Base-by-base conservation (phyloP, 352 stramenopile genomes). In the Phytopythium montanum region DNA sequence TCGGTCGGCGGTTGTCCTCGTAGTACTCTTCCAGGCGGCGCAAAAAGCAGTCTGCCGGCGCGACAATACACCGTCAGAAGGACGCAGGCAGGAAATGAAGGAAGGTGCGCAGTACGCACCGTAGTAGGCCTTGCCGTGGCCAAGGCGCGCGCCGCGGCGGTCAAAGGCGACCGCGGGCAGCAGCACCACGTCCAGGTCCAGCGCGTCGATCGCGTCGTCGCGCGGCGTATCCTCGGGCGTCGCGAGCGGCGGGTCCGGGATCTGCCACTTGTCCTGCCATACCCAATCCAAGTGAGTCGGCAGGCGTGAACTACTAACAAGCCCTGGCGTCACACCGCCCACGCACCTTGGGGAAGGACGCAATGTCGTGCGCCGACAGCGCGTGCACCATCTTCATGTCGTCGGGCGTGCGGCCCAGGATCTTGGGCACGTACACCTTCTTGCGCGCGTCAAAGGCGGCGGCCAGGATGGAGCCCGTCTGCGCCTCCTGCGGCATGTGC, bases 401-500 rank as follows among this genome's bases (percentile, higher is more conserved):
- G 25, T 89, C 76, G 14, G 88, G 76, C 21, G 57, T 69, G 19
- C 51, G 62, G 14, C 81, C 78, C 13, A 61, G 85, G 59, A 97
- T 91, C 70, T 97, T 97, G n/a, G 88, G 88, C 44, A 97, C 87
- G 49, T 91, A 95, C 10, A 97, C 80, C 51, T 80, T 85, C 67
- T 93, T 96, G 8, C 72, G 55, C 0, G 68, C 60, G 8, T 59
- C 73, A 50, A 97, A 93, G 5, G 84, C 72, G 5, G 68, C 62
- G 39, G 67, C 56, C 46, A 96, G 50, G 38, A 96, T 65, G 23
- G 55, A 50, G 3, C 34, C 39, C 8, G 88, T 97, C 10, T 67
- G 62, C 23, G 83, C 86, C 66, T 97, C 88, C 52, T 76, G 80
- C 5, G 53, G 79, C 87, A 97, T 95, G 54, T 90, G 75, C 28